These are phyloP conservation scores for Climacium dendroides DNA, from an alignment of 225 moss, liverwort and hornwort species.

Conservation along the genomic window DNA sequence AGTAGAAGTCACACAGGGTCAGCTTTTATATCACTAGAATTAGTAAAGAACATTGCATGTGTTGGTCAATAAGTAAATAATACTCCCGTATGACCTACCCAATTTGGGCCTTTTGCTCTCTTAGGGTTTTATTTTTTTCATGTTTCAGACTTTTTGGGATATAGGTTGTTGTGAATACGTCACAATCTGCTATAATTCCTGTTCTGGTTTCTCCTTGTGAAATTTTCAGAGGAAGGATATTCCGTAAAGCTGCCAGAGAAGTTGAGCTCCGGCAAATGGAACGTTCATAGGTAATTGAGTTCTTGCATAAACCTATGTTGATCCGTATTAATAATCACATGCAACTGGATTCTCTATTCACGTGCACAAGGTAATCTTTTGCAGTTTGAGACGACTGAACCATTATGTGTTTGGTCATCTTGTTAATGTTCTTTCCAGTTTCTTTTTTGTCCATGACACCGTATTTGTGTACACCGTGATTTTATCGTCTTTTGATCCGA, in stretches of 20 bases:
- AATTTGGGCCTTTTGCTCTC: neutral
- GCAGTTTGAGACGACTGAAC: neutral
- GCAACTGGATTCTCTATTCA: neutral
- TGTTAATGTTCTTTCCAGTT: neutral
- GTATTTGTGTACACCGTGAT: neutral
- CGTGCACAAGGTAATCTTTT: neutral
- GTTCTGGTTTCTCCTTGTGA: neutral
- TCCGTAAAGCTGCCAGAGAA: slow-evolving; percentile 78
- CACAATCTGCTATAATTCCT: neutral
- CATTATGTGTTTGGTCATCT: neutral
- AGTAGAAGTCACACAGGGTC: neutral
- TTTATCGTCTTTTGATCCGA: neutral
- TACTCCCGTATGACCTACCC: neutral
- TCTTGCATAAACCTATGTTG: neutral
- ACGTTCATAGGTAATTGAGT: slow-evolving; percentile 51
- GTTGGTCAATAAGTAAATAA: neutral
- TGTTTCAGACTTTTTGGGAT: neutral
- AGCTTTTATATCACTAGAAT: neutral
- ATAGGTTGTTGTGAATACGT: neutral
- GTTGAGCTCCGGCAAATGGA: slow-evolving; percentile 76
- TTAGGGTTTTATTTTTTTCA: neutral
- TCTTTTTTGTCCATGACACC: neutral
- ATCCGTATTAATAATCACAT: neutral
- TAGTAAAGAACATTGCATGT: neutral
- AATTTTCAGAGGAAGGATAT: slow-evolving; percentile 43